A percentile compares a stretch with the other conserved stretches of the same genome.
phyloP scores from a whole-genome alignment of 495 filamentous ascomycete species.

The Aspergillus saccharolyticus region DNA sequence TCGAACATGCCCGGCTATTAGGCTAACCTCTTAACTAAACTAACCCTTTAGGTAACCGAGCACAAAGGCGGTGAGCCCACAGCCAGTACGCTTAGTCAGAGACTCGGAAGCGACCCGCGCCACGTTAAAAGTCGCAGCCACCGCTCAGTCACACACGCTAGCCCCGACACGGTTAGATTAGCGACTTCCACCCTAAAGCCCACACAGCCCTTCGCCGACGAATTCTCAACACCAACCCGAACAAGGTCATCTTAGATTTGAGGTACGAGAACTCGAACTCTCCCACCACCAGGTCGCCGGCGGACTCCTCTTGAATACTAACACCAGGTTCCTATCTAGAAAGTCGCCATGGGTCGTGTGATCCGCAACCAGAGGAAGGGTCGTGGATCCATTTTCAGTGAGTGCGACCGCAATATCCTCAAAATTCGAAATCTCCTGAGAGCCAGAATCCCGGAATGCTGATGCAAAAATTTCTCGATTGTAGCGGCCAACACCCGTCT shows the following conservation, averaged over 20 bases:
- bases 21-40: no score
- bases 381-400: constrained; percentile 97
- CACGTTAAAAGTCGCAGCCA: constrained; percentile 13
- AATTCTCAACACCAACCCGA: constrained; percentile 46
- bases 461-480: constrained; percentile 35
- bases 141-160: constrained; percentile 25
- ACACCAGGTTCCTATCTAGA: constrained; percentile 36
- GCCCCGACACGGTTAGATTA: constrained; percentile 41
- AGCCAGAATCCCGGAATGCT: constrained; percentile 29
- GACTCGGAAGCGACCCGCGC: constrained; percentile 6
- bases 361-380: constrained; percentile 99
- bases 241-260: constrained; percentile 47
- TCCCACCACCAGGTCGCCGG: constrained; percentile 32
- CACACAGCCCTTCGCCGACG: constrained; percentile 43
- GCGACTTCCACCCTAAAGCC: constrained; percentile 46
- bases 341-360: constrained; percentile 67
- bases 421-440: constrained; percentile 9
- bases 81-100: neutral
- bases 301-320: constrained; percentile 35
- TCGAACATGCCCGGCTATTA: no score
- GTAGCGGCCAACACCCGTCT: constrained; percentile 80
- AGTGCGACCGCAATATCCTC: constrained; percentile 40
- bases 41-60: no score
- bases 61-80: neutral
- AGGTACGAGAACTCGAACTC: constrained; percentile 38